phyloP scores from a whole-genome alignment of 192 early-diverging fungal genomes.

The Geranomyces variabilis region DNA sequence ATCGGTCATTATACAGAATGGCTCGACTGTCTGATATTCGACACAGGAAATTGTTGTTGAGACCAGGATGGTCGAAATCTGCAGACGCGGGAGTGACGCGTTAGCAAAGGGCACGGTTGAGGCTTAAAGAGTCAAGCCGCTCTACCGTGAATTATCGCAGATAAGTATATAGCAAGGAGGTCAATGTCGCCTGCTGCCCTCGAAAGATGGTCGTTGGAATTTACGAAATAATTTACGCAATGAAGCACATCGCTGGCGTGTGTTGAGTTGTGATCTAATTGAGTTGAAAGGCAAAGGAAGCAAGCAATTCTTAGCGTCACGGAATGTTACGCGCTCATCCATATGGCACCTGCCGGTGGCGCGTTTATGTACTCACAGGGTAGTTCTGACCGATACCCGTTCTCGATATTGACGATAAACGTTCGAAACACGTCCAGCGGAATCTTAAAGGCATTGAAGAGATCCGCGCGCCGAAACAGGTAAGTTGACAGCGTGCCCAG shows the following conservation, averaged over 20 bases:
- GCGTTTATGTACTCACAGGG: conserved; percentile 47
- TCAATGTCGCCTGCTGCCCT: conserved; percentile 47
- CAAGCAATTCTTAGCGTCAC: not conserved
- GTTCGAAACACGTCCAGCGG: conserved; percentile 49
- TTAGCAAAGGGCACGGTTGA: not conserved
- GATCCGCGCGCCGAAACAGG: conserved; percentile 44
- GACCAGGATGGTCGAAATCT: conserved; percentile 63
- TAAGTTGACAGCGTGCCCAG: conserved; percentile 38
- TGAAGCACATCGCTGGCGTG: conserved; percentile 65
- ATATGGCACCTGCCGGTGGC: too few relatives aligned
- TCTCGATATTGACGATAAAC: conserved; percentile 48
- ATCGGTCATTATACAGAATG: conserved; percentile 59
- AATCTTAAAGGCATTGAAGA: conserved; percentile 48
- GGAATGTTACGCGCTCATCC: too few relatives aligned
- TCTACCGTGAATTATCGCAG: conserved; percentile 61
- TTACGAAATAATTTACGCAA: conserved; percentile 44
- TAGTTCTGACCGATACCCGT: conserved; percentile 53
- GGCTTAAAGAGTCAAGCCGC: too few relatives aligned
- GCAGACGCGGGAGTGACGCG: not conserved
- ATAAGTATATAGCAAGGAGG: conserved; percentile 46
- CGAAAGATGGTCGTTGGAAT: conserved; percentile 28
- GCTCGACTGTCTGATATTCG: conserved; percentile 46
- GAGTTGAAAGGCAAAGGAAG: not conserved
- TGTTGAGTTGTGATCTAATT: conserved; percentile 60
- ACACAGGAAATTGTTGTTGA: conserved; percentile 57